Percentiles rank a stretch among this genome's conserved stretches.
Evolutionary conservation across 352 stramenopile species (phyloP).

Genomic region (Pythium aquatile): DNA sequence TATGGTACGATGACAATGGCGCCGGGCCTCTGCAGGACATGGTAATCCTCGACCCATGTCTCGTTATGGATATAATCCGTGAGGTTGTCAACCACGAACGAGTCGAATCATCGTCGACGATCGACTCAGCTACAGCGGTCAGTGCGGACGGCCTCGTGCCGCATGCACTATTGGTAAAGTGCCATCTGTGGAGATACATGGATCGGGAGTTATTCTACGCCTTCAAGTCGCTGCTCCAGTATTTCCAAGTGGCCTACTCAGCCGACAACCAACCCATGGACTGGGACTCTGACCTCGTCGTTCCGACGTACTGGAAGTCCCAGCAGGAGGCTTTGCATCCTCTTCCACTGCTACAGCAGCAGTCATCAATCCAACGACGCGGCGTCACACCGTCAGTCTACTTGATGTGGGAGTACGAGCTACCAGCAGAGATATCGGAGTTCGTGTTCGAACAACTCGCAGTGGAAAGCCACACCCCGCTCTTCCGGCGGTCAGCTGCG

Average conservation of each 20-base stretch:
- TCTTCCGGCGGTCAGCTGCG: conserved; percentile 10
- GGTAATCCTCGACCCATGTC: conserved; percentile 21
- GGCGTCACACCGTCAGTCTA: neutral
- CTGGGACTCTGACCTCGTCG: conserved; percentile 22
- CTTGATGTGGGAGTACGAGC: conserved; percentile 33
- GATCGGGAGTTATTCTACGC: conserved; percentile 25
- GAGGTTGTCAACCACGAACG: conserved; percentile 22
- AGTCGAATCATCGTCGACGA: neutral
- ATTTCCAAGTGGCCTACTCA: conserved; percentile 27
- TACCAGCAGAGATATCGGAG: conserved; percentile 25
- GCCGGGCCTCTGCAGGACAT: conserved; percentile 13
- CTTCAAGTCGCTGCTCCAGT: conserved; percentile 33
- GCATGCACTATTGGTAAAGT: conserved; percentile 10
- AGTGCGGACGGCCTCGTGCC: conserved; percentile 10
- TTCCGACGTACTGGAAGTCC: conserved; percentile 12
- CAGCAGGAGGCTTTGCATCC: neutral
- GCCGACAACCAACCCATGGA: conserved; percentile 18
- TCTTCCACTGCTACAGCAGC: neutral
- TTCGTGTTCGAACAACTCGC: conserved; percentile 33
- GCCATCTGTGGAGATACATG: conserved; percentile 25
- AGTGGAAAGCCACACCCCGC: conserved; percentile 26
- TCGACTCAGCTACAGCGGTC: neutral
- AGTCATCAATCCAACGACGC: conserved; percentile 1
- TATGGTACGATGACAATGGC: conserved; percentile 13
- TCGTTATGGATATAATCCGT: conserved; percentile 31